phyloP scores from a whole-genome alignment of 768 basidiomycete species.

The Inosperma sp. region DNA sequence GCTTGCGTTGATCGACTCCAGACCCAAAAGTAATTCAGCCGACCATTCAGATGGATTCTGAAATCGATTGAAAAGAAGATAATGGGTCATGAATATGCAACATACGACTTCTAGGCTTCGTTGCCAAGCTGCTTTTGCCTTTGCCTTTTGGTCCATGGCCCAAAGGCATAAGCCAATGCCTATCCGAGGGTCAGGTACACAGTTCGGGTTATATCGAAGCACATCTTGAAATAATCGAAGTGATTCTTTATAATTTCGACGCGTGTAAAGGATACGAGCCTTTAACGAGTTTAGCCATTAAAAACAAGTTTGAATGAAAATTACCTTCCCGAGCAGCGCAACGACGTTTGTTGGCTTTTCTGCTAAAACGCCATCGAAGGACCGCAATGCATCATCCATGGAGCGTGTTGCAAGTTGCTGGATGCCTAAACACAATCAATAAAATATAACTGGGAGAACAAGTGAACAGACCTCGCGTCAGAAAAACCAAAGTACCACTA shows the following conservation, averaged over 20 bases:
- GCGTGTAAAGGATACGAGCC: conserved; percentile 83
- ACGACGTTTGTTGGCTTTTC: conserved; percentile 83
- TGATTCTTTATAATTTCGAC: conserved; percentile 71
- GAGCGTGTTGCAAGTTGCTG: conserved; percentile 75
- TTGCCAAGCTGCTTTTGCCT: conserved; percentile 88
- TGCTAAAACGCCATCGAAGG: conserved; percentile 75
- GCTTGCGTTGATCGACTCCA: conserved; percentile 83
- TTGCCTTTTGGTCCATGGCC: conserved; percentile 78
- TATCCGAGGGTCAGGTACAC: conserved; percentile 88
- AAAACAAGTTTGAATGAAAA: background rate
- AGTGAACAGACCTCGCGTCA: conserved; percentile 56
- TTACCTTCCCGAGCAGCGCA: conserved; percentile 81
- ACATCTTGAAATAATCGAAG: conserved; percentile 85
- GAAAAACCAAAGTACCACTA: conserved; percentile 52
- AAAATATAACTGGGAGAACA: background rate
- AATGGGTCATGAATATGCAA: conserved; percentile 12
- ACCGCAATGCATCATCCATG: conserved; percentile 75
- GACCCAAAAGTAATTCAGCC: conserved; percentile 75
- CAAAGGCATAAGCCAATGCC: conserved; percentile 94
- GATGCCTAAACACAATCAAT: conserved; percentile 49
- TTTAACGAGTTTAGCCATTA: conserved; percentile 25
- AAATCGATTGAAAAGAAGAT: background rate
- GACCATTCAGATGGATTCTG: conserved; percentile 80
- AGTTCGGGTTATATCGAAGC: conserved; percentile 68
- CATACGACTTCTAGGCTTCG: conserved; percentile 80